Conservation (phyloP, 176 grass and related monocot species). For the Paspalum notatum region DNA sequence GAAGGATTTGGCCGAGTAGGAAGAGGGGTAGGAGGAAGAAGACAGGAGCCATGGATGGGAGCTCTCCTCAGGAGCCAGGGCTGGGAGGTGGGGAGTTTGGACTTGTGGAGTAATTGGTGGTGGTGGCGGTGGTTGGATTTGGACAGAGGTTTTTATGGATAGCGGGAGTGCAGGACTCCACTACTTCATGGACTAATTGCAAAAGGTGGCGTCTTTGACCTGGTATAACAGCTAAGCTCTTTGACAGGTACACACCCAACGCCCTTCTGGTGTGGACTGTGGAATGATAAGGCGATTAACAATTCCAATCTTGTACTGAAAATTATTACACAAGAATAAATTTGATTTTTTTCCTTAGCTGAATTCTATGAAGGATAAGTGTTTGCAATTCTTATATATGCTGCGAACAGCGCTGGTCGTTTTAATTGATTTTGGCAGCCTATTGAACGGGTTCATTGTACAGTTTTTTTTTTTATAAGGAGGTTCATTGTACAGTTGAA, state of each 20-base stretch:
- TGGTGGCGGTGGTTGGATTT: background rate
- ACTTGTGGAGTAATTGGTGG: constrained; percentile 24
- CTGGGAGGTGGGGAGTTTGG: constrained; percentile 4
- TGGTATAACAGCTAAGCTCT: background rate
- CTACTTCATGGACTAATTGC: constrained; percentile 21
- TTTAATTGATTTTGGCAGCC: constrained; percentile 23
- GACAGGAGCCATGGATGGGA: constrained; percentile 42
- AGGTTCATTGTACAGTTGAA: too few relatives aligned
- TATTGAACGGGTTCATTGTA: constrained; percentile 6
- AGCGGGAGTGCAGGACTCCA: too few relatives aligned
- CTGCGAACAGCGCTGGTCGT: background rate
- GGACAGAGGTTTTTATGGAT: constrained; percentile 23
- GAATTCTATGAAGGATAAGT: background rate
- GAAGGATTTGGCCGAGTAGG: constrained; percentile 39
- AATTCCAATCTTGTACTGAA: constrained; percentile 3
- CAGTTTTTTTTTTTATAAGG: too few relatives aligned
- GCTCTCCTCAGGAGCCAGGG: constrained; percentile 35
- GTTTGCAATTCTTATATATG: background rate
- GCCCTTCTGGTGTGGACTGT: constrained; percentile 9
- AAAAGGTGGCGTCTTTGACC: constrained; percentile 46
- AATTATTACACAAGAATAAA: background rate
- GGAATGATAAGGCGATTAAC: constrained; percentile 8
- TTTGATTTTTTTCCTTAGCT: background rate
- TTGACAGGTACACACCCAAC: constrained; percentile 18
- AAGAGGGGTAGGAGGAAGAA: constrained; percentile 43